A percentile compares a stretch with the other conserved stretches of the same genome.
Conservation (phyloP, 192 early-diverging fungal species). For the Backusella mclennaniae region DNA sequence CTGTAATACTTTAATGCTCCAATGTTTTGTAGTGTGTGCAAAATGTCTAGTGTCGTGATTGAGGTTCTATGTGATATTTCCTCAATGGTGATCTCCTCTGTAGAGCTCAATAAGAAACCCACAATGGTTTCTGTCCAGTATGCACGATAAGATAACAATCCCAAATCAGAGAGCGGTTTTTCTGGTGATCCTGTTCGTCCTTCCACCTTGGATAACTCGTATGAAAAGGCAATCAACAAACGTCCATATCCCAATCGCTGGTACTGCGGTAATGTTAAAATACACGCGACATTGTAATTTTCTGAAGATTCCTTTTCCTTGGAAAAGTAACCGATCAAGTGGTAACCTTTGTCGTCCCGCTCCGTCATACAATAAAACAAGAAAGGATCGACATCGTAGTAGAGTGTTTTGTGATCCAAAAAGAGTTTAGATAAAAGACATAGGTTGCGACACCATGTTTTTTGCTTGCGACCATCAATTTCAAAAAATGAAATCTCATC, state of each 20-base stretch:
- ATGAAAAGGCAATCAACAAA: conserved; percentile 94
- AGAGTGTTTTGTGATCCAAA: conserved; percentile 98
- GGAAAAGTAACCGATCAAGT: conserved; percentile 97
- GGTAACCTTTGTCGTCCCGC: conserved; percentile 82
- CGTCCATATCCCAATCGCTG: conserved; percentile 96
- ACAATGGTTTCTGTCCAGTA: conserved; percentile 95
- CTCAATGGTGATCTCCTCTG: conserved; percentile 83
- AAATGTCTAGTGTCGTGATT: conserved; percentile 87
- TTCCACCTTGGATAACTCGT: conserved; percentile 94
- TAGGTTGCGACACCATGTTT: conserved; percentile 92
- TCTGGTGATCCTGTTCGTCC: conserved; percentile 94
- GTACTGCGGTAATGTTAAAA: conserved; percentile 95
- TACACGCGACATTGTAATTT: conserved; percentile 98
- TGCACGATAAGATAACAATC: conserved; percentile 89
- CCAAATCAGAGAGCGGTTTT: conserved; percentile 97
- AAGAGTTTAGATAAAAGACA: conserved; percentile 96
- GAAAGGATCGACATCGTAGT: conserved; percentile 99
- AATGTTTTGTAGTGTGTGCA: conserved; percentile 86
- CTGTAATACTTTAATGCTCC: conserved; percentile 90
- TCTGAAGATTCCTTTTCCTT: conserved; percentile 98
- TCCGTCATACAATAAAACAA: conserved; percentile 95
- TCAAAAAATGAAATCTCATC: conserved; percentile 95
- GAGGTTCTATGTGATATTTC: conserved; percentile 84
- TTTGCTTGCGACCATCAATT: conserved; percentile 94
- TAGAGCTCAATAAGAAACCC: conserved; percentile 59